A percentile compares a stretch with the other conserved stretches of the same genome.
Evolutionary conservation across 805 yeast species (phyloP).

Genomic region (Grigorovia humatica): DNA sequence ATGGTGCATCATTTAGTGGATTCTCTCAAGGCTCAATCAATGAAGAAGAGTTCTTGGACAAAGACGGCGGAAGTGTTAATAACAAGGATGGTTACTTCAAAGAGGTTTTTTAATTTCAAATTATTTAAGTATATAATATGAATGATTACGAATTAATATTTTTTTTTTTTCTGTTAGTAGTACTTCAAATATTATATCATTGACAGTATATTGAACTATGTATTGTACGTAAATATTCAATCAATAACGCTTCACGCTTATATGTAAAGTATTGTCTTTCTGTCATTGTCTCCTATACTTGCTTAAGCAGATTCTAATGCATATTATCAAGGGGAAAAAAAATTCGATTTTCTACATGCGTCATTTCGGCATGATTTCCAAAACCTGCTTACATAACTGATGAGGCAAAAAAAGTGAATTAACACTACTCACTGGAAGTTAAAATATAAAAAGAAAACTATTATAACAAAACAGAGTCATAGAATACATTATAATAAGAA

Average conservation of each 20-base stretch:
- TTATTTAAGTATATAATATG: neutral
- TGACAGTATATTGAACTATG: neutral
- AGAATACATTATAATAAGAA: neutral
- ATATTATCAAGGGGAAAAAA: neutral
- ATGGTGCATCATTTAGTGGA: slow-evolving; percentile 19
- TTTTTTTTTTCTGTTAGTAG: too few species aligned
- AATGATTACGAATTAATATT: neutral
- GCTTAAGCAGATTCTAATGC: neutral
- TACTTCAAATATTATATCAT: neutral
- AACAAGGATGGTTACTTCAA: slow-evolving; percentile 4
- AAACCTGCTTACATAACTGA: too few species aligned
- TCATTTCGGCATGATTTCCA: neutral
- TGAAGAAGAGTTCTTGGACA: slow-evolving; percentile 7
- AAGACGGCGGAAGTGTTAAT: slow-evolving; percentile 3
- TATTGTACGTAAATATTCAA: neutral
- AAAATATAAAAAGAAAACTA: too few species aligned
- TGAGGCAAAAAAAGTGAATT: too few species aligned
- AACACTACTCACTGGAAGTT: too few species aligned
- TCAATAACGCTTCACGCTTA: neutral
- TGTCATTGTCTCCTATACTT: neutral
- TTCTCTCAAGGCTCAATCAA: slow-evolving; percentile 22
- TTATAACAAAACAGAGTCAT: neutral
- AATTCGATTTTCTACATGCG: neutral
- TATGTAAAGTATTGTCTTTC: too few species aligned
- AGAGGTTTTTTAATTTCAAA: slow-evolving; percentile 3